Percentiles rank a stretch among this genome's conserved stretches.
phyloP scores from a whole-genome alignment of 164 flowering plant species.

The Stephania cephalantha region DNA sequence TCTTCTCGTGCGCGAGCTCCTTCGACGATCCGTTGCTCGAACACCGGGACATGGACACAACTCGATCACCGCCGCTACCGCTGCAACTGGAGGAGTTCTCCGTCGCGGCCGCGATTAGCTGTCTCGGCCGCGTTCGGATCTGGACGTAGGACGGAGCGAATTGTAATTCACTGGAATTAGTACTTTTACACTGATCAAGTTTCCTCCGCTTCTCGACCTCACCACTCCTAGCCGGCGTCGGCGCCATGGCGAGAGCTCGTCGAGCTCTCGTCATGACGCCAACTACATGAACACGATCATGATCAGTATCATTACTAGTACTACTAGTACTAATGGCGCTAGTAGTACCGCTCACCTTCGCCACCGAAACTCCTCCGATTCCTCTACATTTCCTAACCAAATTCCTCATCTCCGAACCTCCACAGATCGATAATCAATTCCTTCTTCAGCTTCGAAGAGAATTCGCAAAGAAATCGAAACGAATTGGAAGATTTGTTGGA shows the following conservation, averaged over 20 bases:
- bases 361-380: conserved; percentile 25
- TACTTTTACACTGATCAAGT: background rate
- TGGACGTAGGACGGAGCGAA: conserved; percentile 21
- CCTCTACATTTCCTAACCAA: conserved; percentile 28
- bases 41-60: conserved; percentile 25
- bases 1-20: conserved; percentile 16
- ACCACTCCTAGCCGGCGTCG: conserved; percentile 14
- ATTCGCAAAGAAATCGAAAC: background rate
- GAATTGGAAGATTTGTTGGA: too few relatives aligned
- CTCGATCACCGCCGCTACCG: background rate
- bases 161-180: conserved; percentile 8
- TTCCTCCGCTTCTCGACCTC: conserved; percentile 19
- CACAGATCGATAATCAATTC: background rate
- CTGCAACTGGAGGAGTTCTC: background rate
- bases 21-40: conserved; percentile 49
- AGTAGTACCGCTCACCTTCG: conserved; percentile 19
- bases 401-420: conserved; percentile 18
- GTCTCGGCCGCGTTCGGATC: background rate
- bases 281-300: background rate
- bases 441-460: too few relatives aligned
- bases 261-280: conserved; percentile 25
- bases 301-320: too few relatives aligned
- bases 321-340: too few relatives aligned
- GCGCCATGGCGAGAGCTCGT: conserved; percentile 21
- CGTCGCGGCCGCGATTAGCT: background rate